Conservation (phyloP, 139 green algal species). For the Asterochloris erici region DNA sequence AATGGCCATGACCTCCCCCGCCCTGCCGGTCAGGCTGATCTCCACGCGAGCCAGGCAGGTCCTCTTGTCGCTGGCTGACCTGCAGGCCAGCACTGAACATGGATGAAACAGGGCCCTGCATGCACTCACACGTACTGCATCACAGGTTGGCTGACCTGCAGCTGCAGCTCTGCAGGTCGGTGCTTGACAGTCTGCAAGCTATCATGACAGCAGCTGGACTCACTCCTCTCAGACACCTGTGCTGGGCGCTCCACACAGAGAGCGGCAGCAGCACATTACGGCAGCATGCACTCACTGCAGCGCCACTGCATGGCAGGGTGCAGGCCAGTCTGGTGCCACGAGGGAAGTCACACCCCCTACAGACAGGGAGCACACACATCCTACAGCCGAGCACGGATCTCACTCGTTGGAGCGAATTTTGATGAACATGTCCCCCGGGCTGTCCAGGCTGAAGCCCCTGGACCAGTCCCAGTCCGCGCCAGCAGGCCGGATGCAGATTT, state of each 20-base stretch:
- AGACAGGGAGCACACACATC: background rate
- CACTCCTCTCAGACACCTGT: background rate
- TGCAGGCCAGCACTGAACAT: background rate
- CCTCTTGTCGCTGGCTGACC: background rate
- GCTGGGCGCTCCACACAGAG: too few relatives aligned
- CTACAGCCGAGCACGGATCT: background rate
- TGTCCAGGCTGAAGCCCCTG: constrained; percentile 62
- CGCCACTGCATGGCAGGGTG: background rate
- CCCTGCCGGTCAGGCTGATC: constrained; percentile 68
- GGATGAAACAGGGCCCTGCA: background rate
- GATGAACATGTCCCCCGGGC: constrained; percentile 65
- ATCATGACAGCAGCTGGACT: background rate
- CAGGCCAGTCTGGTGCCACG: background rate
- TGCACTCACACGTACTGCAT: background rate
- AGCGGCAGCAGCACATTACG: background rate
- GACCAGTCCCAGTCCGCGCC: constrained; percentile 83
- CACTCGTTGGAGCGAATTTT: constrained; percentile 37
- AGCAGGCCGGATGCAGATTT: constrained; percentile 63
- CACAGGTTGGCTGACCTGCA: too few relatives aligned
- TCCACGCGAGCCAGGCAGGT: constrained; percentile 45
- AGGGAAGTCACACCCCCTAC: background rate
- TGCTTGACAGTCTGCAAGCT: too few relatives aligned
- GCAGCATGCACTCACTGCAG: background rate
- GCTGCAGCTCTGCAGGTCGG: too few relatives aligned
- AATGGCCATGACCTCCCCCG: constrained; percentile 34